These are phyloP conservation scores for Elsinoe ampelina DNA, from an alignment of 2,329 filamentous ascomycete genomes.

Conservation along the genomic window DNA sequence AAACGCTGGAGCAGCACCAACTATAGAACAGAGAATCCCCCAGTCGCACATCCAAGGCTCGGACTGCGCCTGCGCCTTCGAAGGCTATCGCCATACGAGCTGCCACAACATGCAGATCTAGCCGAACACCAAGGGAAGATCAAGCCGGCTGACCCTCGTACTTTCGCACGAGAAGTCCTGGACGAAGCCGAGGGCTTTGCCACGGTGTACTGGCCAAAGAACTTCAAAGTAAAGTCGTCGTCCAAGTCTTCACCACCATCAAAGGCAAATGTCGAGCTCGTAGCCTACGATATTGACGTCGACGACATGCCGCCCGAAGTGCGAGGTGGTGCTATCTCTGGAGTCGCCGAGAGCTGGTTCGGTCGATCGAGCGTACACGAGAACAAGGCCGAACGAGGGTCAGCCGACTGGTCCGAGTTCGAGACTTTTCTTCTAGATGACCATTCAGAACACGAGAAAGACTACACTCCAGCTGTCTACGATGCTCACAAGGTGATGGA, in stretches of 20 bases:
- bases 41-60: slow-evolving; percentile 8
- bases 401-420: slow-evolving; percentile 58
- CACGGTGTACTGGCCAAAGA: slow-evolving; percentile 42
- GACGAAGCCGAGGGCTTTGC: slow-evolving; percentile 53
- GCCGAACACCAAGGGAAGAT: slow-evolving; percentile 26
- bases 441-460: slow-evolving; percentile 48
- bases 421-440: slow-evolving; percentile 47
- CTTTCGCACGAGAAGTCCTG: slow-evolving; percentile 46
- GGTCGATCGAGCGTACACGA: slow-evolving; percentile 54
- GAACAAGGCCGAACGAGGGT: slow-evolving; percentile 41
- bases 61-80: slow-evolving; percentile 27
- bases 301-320: slow-evolving; percentile 32
- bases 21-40: background rate
- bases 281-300: slow-evolving; percentile 41
- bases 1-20: background rate
- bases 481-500: slow-evolving; percentile 36
- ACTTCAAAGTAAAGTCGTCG: slow-evolving; percentile 45
- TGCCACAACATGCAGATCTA: slow-evolving; percentile 28
- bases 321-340: slow-evolving; percentile 16
- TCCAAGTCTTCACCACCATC: slow-evolving; percentile 43
- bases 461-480: slow-evolving; percentile 50
- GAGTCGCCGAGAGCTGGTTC: slow-evolving; percentile 51
- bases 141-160: slow-evolving; percentile 36
- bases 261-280: slow-evolving; percentile 44
- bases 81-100: slow-evolving; percentile 22